Evolutionary conservation across 2,329 filamentous ascomycete species (phyloP).

Genomic region (Aspergillus sp.): DNA sequence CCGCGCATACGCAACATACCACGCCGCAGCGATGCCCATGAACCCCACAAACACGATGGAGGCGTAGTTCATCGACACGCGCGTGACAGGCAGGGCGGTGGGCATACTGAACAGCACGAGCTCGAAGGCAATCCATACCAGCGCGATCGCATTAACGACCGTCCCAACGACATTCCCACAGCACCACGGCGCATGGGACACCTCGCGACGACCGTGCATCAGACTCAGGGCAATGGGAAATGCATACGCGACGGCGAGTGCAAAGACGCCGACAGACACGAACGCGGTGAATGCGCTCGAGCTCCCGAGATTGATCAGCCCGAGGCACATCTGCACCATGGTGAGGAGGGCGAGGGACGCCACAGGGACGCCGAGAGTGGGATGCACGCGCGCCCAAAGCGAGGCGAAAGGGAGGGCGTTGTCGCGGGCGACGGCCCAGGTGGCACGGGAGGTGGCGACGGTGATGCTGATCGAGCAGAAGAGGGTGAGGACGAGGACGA

Average conservation of each 20-base stretch:
- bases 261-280: slow-evolving; percentile 56
- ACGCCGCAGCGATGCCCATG: slow-evolving; percentile 48
- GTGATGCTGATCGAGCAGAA: slow-evolving; percentile 56
- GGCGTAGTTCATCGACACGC: slow-evolving; percentile 56
- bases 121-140: slow-evolving; percentile 54
- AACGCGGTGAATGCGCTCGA: slow-evolving; percentile 50
- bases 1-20: slow-evolving; percentile 52
- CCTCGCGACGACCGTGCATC: slow-evolving; percentile 45
- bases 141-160: slow-evolving; percentile 45
- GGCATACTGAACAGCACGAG: slow-evolving; percentile 55
- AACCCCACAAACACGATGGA: slow-evolving; percentile 58
- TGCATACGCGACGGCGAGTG: slow-evolving; percentile 54
- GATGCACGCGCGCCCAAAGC: slow-evolving; percentile 37
- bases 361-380: slow-evolving; percentile 38
- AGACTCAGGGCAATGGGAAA: slow-evolving; percentile 56
- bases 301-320: slow-evolving; percentile 50
- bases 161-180: slow-evolving; percentile 45
- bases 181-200: slow-evolving; percentile 49
- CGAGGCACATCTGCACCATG: slow-evolving; percentile 48
- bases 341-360: slow-evolving; percentile 44
- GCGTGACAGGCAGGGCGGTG: slow-evolving; percentile 52
- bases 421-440: slow-evolving; percentile 48
- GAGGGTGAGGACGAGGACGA: slow-evolving; percentile 50
- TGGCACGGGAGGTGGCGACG: slow-evolving; percentile 47
- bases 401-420: slow-evolving; percentile 42